Conservation (phyloP, 306 rosid genomes). For the Cicer arietinum region DNA sequence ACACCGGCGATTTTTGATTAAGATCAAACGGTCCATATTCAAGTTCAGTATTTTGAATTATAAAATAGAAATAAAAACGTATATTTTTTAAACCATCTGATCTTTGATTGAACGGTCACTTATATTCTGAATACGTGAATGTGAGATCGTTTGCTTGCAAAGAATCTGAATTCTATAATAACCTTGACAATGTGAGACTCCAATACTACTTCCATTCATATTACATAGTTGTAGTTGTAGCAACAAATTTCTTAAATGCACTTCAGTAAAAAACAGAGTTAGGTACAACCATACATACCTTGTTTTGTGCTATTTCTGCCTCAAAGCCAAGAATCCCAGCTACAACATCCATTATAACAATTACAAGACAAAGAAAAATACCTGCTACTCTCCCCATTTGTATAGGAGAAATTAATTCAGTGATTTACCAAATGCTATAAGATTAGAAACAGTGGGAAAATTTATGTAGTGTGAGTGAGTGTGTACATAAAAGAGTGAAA, state of each 20-base stretch:
- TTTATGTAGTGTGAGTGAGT: constrained; percentile 12
- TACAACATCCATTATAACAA: constrained; percentile 72
- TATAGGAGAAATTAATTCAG: background rate
- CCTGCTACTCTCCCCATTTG: constrained; percentile 71
- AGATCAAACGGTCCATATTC: too few species aligned
- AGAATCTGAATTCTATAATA: too few species aligned
- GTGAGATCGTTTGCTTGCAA: too few species aligned
- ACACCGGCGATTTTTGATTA: too few species aligned
- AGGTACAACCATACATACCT: constrained; percentile 55
- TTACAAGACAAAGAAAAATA: constrained; percentile 66
- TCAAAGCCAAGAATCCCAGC: constrained; percentile 94
- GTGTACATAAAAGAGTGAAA: constrained; percentile 29
- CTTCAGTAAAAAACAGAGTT: background rate
- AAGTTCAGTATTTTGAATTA: too few species aligned
- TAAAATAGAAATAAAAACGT: too few species aligned
- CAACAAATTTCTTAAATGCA: constrained; percentile 5
- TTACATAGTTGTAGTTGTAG: background rate
- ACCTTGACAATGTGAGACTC: too few species aligned
- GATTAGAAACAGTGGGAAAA: constrained; percentile 25
- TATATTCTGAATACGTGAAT: too few species aligned
- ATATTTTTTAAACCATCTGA: too few species aligned
- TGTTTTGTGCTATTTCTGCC: constrained; percentile 87
- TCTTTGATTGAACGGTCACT: too few species aligned
- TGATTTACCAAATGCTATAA: constrained; percentile 20
- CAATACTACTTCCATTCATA: too few species aligned